Conservation (phyloP, 441 rosid genomes). For the Capsella rubella region DNA sequence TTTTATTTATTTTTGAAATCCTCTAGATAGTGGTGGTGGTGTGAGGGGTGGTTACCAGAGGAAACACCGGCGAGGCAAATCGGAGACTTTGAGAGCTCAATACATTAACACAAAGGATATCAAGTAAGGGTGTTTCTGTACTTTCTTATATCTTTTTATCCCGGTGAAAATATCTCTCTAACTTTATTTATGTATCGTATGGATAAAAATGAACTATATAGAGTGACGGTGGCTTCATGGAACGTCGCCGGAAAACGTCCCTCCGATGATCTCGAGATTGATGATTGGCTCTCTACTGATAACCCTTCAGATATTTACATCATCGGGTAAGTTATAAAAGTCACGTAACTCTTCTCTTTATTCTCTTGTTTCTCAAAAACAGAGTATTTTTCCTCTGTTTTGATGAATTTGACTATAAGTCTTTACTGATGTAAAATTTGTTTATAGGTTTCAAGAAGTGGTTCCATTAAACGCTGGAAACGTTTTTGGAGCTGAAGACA, state of each 20-base stretch:
- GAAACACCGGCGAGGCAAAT: conserved; percentile 90
- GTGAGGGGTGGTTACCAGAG: conserved; percentile 55
- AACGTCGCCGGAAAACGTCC: conserved; percentile 97
- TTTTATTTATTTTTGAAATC: not conserved
- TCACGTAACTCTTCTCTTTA: not conserved
- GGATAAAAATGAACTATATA: conserved; percentile 34
- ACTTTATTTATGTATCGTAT: not conserved
- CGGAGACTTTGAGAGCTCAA: conserved; percentile 90
- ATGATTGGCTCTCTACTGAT: conserved; percentile 86
- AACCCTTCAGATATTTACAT: conserved; percentile 91
- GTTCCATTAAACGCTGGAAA: conserved; percentile 98
- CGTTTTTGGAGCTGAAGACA: conserved; percentile 94
- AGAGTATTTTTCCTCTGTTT: conserved; percentile 23
- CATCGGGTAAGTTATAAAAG: conserved; percentile 63
- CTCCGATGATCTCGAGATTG: conserved; percentile 70
- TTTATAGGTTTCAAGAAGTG: conserved; percentile 88
- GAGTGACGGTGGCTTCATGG: conserved; percentile 93
- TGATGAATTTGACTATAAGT: not conserved
- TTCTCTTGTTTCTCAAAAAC: not conserved
- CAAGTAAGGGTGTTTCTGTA: conserved; percentile 57
- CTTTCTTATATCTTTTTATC: not conserved
- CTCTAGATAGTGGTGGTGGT: conserved; percentile 50
- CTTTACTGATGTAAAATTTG: not conserved
- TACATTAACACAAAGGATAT: conserved; percentile 92
- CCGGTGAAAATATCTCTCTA: conserved; percentile 13